Evolutionary conservation across 2,329 filamentous ascomycete species (phyloP).

Genomic region (Aspergillus sp.): DNA sequence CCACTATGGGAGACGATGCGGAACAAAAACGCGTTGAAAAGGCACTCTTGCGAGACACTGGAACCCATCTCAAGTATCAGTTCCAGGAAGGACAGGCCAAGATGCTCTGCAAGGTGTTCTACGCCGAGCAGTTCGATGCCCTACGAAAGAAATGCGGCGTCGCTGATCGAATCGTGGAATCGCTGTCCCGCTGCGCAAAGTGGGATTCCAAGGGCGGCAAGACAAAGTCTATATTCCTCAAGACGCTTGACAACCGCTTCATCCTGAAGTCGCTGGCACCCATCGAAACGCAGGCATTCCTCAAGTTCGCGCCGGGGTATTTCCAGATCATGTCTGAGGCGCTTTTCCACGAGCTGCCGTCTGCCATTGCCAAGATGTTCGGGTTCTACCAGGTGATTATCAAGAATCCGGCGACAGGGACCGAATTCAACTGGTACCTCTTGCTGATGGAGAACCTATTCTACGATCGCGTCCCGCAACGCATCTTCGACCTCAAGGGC

Average conservation of each 20-base stretch:
- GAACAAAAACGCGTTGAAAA: conserved; percentile 72
- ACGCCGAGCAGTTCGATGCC: conserved; percentile 95
- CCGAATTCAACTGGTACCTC: conserved; percentile 90
- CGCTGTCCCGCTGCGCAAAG: conserved; percentile 87
- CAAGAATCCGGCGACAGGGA: conserved; percentile 85
- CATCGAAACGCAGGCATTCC: conserved; percentile 87
- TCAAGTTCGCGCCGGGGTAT: conserved; percentile 92
- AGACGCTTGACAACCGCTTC: conserved; percentile 89
- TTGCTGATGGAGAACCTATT: conserved; percentile 97
- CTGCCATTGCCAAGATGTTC: conserved; percentile 98
- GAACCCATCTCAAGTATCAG: conserved; percentile 91
- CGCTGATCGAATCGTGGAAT: conserved; percentile 89
- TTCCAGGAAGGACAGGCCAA: conserved; percentile 90
- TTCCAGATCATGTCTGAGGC: conserved; percentile 97
- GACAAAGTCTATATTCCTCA: conserved; percentile 93
- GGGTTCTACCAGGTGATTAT: conserved; percentile 97
- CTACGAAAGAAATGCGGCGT: conserved; percentile 88
- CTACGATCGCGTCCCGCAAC: conserved; percentile 83
- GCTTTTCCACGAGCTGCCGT: conserved; percentile 88
- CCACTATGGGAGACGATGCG: conserved; percentile 22
- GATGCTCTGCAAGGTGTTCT: conserved; percentile 98
- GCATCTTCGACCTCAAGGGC: conserved; percentile 92
- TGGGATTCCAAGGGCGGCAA: conserved; percentile 98
- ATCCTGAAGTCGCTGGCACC: conserved; percentile 87
- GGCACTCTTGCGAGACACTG: conserved; percentile 73